Evolutionary conservation across 305 asterid genomes (phyloP), one percentile per base, ranked within the genome.

Genomic region (Ajuga reptans): DNA sequence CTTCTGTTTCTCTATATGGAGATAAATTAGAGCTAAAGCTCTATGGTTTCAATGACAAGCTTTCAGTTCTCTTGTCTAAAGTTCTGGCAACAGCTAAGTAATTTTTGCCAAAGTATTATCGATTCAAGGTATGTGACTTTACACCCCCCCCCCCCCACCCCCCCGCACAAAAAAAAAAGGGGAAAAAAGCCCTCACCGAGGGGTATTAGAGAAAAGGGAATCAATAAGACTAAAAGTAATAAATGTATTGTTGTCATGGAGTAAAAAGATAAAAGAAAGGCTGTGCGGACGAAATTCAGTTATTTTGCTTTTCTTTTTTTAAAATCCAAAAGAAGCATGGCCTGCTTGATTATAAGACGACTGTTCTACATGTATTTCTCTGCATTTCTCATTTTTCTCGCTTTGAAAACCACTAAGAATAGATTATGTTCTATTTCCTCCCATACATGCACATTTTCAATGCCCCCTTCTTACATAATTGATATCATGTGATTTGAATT

Each of bases 31-130:
- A 93, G 85, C 85, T 93, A 42, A 93, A 86, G 88, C 87, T 93
- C 49, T 87, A 87, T 82, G 99, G 99, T 76, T 93, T 90, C 86
- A 93, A 86, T 65, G 98, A 91, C 78, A 94, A 91, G 86, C 96
- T 94, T 75, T 84, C 96, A 27, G 91, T 83, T 71, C 98, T 94
- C 72, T 80, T 94, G 72, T 78, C 88, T 36, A 89, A 89, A 83
- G 78, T 91, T 79, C 81, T 94, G 86, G 83, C 83, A 68, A 68
- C 82, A 59, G 89, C 89, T n/a, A 84, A 81, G 81, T 82, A 96
- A 54, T 91, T 89, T 81, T 69, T 29, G 33, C 98, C 99, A 1
- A 88, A 79, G 78, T 96, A 86, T 56, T 96, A 91, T 72, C 96
- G 99, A 72, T 91, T 94, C 84, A 77, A 16, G 95, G 99, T 94